phyloP scores from a whole-genome alignment of 2,329 filamentous ascomycete genomes.

The Fonsecaea monophora region DNA sequence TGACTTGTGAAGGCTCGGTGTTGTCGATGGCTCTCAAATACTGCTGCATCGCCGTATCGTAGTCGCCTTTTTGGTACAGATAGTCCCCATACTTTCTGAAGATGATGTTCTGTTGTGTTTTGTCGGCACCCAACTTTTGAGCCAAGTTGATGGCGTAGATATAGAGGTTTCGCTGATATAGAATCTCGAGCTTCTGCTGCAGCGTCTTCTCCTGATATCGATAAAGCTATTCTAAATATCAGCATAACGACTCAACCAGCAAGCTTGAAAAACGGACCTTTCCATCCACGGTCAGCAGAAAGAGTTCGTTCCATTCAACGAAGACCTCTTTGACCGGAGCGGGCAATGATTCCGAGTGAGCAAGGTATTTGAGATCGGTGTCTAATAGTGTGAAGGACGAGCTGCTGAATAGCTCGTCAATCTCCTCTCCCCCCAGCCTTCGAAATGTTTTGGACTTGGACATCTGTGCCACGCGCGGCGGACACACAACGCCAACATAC shows the following conservation, averaged over 20 bases:
- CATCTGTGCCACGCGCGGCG: conserved; percentile 66
- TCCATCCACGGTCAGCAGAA: conserved; percentile 87
- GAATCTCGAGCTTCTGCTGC: conserved; percentile 87
- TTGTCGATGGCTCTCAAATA: conserved; percentile 96
- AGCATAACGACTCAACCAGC: conserved; percentile 23
- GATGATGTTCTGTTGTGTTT: conserved; percentile 84
- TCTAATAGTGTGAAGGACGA: conserved; percentile 92
- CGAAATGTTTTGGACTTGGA: conserved; percentile 68
- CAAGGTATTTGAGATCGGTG: conserved; percentile 85
- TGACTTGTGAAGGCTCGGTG: conserved; percentile 94
- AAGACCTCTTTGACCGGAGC: conserved; percentile 82
- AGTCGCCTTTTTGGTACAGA: conserved; percentile 92
- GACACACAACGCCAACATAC: conserved; percentile 86
- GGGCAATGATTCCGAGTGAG: conserved; percentile 83
- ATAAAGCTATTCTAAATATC: conserved; percentile 65
- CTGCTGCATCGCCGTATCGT: conserved; percentile 98
- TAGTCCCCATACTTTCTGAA: conserved; percentile 94
- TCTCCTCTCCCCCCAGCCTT: conserved; percentile 73
- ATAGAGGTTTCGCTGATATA: conserved; percentile 94
- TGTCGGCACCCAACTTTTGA: conserved; percentile 82
- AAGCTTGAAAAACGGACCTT: conserved; percentile 65
- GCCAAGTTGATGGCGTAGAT: conserved; percentile 90
- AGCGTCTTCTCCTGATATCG: conserved; percentile 90
- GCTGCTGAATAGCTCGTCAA: conserved; percentile 82
- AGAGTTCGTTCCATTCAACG: conserved; percentile 88